These are phyloP conservation scores for Chenopodium quinoa DNA, from an alignment of 148 eudicot species.

Conservation along the genomic window DNA sequence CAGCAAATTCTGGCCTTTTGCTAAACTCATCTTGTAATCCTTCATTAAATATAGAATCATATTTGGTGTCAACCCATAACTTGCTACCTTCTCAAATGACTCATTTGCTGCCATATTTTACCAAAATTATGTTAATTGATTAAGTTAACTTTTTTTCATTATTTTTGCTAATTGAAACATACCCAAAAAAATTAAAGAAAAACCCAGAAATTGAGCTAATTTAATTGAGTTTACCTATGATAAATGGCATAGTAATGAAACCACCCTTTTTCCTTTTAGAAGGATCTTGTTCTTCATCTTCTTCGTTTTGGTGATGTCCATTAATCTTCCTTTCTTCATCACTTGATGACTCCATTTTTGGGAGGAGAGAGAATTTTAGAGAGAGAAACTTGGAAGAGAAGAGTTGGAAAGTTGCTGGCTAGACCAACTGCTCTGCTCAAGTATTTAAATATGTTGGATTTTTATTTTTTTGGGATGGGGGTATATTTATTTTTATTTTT, in stretches of 20 bases:
- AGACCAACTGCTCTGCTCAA: neutral
- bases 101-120: conserved; percentile 53
- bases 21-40: conserved; percentile 54
- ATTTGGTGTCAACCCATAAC: conserved; percentile 68
- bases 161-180: too few species aligned
- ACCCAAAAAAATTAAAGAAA: too few species aligned
- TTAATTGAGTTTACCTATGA: conserved; percentile 52
- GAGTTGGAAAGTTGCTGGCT: neutral
- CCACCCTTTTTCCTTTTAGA: conserved; percentile 60
- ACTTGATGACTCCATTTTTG: conserved; percentile 29
- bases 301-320: neutral
- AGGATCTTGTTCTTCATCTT: conserved; percentile 17
- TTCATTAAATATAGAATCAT: conserved; percentile 70
- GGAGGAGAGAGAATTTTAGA: conserved; percentile 9
- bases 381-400: neutral
- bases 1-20: conserved; percentile 48
- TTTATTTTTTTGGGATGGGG: neutral
- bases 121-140: too few species aligned
- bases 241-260: conserved; percentile 83
- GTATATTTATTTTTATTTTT: neutral
- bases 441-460: neutral
- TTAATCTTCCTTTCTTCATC: conserved; percentile 30
- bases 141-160: too few species aligned
- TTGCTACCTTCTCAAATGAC: conserved; percentile 80
- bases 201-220: too few species aligned